Evolutionary conservation across 257 asterid genomes (phyloP).

Genomic region (Jacaranda mimosifolia): DNA sequence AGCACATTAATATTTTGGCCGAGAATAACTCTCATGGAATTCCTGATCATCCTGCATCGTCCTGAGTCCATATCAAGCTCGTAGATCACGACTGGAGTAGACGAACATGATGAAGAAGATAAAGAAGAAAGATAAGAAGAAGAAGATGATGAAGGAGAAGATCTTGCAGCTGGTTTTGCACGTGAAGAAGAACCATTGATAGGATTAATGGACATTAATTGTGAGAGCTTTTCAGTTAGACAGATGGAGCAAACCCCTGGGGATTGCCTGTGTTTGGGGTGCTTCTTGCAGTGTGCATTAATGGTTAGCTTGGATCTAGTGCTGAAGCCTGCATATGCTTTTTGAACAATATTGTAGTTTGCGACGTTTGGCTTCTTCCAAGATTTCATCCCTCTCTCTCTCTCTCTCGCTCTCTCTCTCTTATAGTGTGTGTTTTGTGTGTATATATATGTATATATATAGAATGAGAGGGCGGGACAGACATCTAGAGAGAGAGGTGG

Average conservation of each 20-base stretch:
- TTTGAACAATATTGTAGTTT: background rate
- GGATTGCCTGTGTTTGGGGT: slow-evolving; percentile 72
- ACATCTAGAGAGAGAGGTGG: background rate
- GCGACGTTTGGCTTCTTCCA: slow-evolving; percentile 44
- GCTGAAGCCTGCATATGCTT: background rate
- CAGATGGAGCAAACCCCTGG: slow-evolving; percentile 85
- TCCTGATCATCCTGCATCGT: slow-evolving; percentile 5
- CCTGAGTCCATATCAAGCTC: slow-evolving; percentile 21
- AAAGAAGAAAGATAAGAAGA: slow-evolving; percentile 60
- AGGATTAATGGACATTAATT: slow-evolving; percentile 13
- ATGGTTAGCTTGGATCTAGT: slow-evolving; percentile 41
- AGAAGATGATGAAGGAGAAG: slow-evolving; percentile 48
- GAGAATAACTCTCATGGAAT: slow-evolving; percentile 15
- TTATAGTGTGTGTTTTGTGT: background rate
- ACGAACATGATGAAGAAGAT: slow-evolving; percentile 62
- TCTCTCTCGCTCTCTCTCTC: too few species aligned
- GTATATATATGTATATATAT: background rate
- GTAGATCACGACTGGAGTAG: slow-evolving; percentile 61
- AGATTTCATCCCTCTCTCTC: slow-evolving; percentile 39
- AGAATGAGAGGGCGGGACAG: background rate
- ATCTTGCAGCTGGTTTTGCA: slow-evolving; percentile 2
- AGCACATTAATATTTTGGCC: slow-evolving; percentile 39
- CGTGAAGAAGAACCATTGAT: slow-evolving; percentile 24
- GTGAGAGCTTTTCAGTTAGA: slow-evolving; percentile 61
- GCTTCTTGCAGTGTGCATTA: slow-evolving; percentile 59